phyloP scores from a whole-genome alignment of 257 asterid species.

The Forsythia viridissima region DNA sequence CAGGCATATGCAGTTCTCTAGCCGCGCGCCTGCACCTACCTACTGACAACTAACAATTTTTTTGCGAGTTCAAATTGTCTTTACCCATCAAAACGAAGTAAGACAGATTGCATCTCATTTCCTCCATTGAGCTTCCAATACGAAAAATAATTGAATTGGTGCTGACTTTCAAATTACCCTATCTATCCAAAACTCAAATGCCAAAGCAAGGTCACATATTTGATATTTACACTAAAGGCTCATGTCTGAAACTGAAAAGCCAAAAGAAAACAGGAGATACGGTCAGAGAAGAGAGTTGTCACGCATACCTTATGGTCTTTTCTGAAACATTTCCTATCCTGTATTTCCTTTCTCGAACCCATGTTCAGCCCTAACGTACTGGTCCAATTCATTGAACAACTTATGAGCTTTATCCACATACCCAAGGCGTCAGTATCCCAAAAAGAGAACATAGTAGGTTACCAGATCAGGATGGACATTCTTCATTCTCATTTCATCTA shows the following conservation, averaged over 20 bases:
- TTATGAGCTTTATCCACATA: constrained; percentile 33
- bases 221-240: background rate
- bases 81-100: too few relatives aligned
- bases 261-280: background rate
- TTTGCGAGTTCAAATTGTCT: background rate
- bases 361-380: constrained; percentile 16
- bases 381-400: constrained; percentile 34
- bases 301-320: constrained; percentile 4
- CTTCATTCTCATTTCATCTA: constrained; percentile 39
- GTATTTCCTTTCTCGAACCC: background rate
- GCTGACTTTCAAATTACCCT: too few relatives aligned
- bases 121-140: too few relatives aligned
- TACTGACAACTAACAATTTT: background rate
- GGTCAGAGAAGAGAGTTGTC: background rate
- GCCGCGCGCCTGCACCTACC: background rate
- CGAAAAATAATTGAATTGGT: too few relatives aligned
- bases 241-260: background rate
- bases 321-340: constrained; percentile 11
- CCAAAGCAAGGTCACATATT: background rate
- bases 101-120: background rate
- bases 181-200: too few relatives aligned
- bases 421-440: constrained; percentile 42
- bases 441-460: constrained; percentile 42
- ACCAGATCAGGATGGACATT: constrained; percentile 42
- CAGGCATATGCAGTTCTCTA: background rate